Evolutionary conservation across 176 grass and related monocot species (phyloP), one percentile per base, ranked within the genome.

Genomic region (Triticum monococcum): DNA sequence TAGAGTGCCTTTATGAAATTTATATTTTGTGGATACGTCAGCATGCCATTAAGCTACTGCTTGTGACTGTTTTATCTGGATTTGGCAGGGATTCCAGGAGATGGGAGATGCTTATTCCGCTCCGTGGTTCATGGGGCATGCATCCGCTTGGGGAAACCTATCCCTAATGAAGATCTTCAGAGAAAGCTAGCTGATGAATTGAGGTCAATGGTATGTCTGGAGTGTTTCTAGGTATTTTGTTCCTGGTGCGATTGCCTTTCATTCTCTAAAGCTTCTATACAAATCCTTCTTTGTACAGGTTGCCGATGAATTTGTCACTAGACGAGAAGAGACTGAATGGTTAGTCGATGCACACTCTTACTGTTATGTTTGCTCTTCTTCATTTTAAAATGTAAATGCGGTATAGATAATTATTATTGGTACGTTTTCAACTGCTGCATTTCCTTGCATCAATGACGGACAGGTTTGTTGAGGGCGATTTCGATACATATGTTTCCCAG

Each of bases 391-490:
- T 43, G 28, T 7, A 22, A 23, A 45, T 74, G 23, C 59, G 33
- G 18, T 16, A 10, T 41, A 3, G 16, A 67, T 52, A 12, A 17
- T 77, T 63, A 46, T 57, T 24, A 18, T 52, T 45, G 5, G 72
- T 67, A 80, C 25, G 0, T 86, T 79, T 2, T 59, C 17, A 32
- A 56, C 9, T 57, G 3, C 23, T 56, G 45, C 25, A 37, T 90
- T 40, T 78, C 8, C 12, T 64, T 36, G 26, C 68, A 46, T 66
- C 26, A 30, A 31, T 20, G 35, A 64, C 36, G 63, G 60, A 23
- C 77, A 99, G 97, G 94, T 75, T 94, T 78, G 45, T 96, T 46
- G 97, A 99, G 68, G 94, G 94, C 20, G 92, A 94, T 90, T 99
- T 99, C 5, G 87, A 99, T 87, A 52, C 24, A 83, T 85, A 99